Evolutionary conservation across 768 basidiomycete genomes (phyloP).

Genomic region (Cystobasidium tubakii): DNA sequence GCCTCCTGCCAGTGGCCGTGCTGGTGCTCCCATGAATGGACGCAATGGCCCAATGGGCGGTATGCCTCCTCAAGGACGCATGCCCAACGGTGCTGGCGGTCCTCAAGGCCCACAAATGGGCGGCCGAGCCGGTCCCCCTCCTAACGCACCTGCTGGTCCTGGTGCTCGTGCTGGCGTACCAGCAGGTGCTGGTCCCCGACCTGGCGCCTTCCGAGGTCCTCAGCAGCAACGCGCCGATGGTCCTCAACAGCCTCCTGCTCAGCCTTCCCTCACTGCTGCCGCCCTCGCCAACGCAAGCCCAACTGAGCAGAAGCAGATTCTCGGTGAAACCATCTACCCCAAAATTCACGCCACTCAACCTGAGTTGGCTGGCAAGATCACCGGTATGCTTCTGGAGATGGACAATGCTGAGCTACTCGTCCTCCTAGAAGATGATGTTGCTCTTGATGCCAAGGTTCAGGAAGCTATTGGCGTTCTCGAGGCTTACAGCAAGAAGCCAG

Average conservation of each 20-base stretch:
- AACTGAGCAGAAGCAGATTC: conserved; percentile 96
- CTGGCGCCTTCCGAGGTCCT: conserved; percentile 41
- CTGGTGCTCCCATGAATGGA: conserved; percentile 60
- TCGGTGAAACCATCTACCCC: conserved; percentile 65
- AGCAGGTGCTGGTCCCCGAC: conserved; percentile 47
- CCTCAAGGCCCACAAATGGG: conserved; percentile 52
- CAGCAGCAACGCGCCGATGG: conserved; percentile 10
- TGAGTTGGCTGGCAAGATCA: conserved; percentile 68
- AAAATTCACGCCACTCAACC: conserved; percentile 63
- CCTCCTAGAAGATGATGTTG: conserved; percentile 72
- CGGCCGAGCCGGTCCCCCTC: conserved; percentile 43
- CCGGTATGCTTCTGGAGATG: conserved; percentile 90
- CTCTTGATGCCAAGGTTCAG: conserved; percentile 80
- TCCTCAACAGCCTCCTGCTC: conserved; percentile 43
- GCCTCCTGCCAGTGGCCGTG: conserved; percentile 58
- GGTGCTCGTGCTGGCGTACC: conserved; percentile 49
- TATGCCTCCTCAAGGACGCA: conserved; percentile 46
- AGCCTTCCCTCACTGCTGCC: conserved; percentile 61
- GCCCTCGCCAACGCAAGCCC: conserved; percentile 59
- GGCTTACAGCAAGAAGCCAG: conserved; percentile 57
- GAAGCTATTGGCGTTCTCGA: conserved; percentile 85
- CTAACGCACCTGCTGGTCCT: conserved; percentile 51
- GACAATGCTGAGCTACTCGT: conserved; percentile 87
- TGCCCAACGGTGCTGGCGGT: conserved; percentile 52
- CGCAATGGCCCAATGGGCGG: conserved; percentile 48